Percentiles rank a stretch among this genome's conserved stretches.
These are phyloP conservation scores for Ensete ventricosum DNA, from an alignment of 176 grass and related monocot genomes.

Conservation along the genomic window DNA sequence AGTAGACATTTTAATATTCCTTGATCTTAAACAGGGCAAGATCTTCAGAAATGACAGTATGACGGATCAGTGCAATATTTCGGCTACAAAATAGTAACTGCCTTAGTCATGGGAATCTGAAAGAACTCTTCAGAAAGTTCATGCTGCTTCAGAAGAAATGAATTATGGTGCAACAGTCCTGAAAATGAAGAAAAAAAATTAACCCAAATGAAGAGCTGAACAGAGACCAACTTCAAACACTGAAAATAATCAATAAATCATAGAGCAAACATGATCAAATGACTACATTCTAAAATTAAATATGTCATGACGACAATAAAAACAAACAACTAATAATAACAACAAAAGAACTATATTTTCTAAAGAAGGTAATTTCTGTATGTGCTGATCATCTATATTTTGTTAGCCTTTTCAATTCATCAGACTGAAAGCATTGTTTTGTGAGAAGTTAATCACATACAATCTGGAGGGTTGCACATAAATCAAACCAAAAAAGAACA, in stretches of 20 bases:
- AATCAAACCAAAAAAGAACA: neutral
- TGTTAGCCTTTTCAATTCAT: neutral
- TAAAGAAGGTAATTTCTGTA: neutral
- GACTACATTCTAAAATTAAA: neutral
- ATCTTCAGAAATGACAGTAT: conserved; percentile 18
- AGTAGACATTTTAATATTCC: conserved; percentile 53
- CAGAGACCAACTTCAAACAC: neutral
- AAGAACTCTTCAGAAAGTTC: neutral
- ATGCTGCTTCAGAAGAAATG: neutral
- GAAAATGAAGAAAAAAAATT: neutral
- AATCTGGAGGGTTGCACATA: neutral
- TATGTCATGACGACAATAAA: neutral
- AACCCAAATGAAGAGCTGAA: neutral
- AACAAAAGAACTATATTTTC: neutral
- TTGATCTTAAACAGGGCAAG: conserved; percentile 14
- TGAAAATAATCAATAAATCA: neutral
- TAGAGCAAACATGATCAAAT: neutral
- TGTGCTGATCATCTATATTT: neutral
- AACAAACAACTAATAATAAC: neutral
- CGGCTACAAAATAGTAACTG: neutral
- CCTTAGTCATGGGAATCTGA: neutral
- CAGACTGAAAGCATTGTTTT: neutral
- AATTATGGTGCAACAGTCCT: neutral
- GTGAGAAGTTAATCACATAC: neutral
- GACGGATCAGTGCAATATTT: neutral